A percentile compares a stretch with the other conserved stretches of the same genome.
phyloP scores from a whole-genome alignment of 257 asterid genomes.

The Solanum sparsipilum region DNA sequence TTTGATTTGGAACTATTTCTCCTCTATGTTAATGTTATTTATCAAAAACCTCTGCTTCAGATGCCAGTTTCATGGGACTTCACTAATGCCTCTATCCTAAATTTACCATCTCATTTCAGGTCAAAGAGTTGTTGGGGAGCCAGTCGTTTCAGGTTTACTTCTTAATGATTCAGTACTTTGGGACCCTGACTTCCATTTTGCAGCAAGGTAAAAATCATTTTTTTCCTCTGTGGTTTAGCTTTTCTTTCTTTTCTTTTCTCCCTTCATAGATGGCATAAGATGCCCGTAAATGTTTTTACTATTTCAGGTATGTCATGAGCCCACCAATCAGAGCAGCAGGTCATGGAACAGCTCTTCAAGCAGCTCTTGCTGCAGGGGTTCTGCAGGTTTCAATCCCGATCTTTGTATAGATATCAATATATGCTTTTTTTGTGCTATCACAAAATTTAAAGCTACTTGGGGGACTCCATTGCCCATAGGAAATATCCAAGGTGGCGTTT shows the following conservation, averaged over 20 bases:
- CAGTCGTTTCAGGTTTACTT: conserved; percentile 81
- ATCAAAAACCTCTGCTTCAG: neutral
- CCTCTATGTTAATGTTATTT: neutral
- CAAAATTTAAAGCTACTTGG: neutral
- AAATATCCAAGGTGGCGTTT: neutral
- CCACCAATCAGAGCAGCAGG: conserved; percentile 94
- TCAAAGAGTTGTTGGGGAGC: conserved; percentile 91
- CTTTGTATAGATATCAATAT: neutral
- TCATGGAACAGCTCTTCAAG: conserved; percentile 93
- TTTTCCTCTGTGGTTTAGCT: conserved; percentile 7
- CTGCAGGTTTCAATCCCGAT: conserved; percentile 47
- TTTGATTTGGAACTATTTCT: neutral
- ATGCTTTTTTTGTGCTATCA: neutral
- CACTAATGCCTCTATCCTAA: neutral
- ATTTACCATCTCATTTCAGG: conserved; percentile 32
- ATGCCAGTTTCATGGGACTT: neutral
- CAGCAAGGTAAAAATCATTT: conserved; percentile 58
- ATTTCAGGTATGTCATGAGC: conserved; percentile 82
- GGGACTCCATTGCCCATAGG: neutral
- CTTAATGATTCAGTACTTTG: conserved; percentile 83
- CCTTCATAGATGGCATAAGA: neutral
- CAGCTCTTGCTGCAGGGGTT: conserved; percentile 80
- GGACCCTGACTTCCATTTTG: conserved; percentile 77
- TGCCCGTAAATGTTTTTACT: neutral
- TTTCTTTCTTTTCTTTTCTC: neutral